A percentile compares a stretch with the other conserved stretches of the same genome.
Conservation (phyloP, 179 eudicot genomes). For the Patellifolia procumbens region DNA sequence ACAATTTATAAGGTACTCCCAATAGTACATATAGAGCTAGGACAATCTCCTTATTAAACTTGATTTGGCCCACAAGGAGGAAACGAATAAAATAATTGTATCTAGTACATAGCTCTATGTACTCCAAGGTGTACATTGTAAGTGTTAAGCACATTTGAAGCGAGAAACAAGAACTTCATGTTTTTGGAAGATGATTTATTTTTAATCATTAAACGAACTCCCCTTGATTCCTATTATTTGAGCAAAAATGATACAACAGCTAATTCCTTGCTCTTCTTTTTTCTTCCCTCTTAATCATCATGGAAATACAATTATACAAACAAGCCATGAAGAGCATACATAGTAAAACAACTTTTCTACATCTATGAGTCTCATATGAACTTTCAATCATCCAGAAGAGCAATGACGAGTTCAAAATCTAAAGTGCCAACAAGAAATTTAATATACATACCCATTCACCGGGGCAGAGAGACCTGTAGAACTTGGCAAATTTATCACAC, state of each 20-base stretch:
- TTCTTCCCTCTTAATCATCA: neutral
- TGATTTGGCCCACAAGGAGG: too few relatives aligned
- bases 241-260: neutral
- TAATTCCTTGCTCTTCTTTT: neutral
- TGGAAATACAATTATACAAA: neutral
- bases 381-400: neutral
- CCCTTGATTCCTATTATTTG: neutral
- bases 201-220: neutral
- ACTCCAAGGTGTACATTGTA: too few relatives aligned
- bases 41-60: too few relatives aligned
- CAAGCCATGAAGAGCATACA: neutral
- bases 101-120: too few relatives aligned
- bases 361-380: neutral
- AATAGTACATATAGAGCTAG: too few relatives aligned
- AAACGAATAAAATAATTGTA: too few relatives aligned
- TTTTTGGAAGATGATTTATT: neutral
- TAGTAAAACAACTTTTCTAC: neutral
- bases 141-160: too few relatives aligned
- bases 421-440: neutral
- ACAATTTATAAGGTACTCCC: too few relatives aligned
- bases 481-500: slow-evolving; percentile 77
- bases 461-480: slow-evolving; percentile 75
- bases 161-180: too few relatives aligned
- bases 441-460: slow-evolving; percentile 70
- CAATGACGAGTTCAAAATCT: neutral